Percentiles rank a stretch among this genome's conserved stretches.
These are phyloP conservation scores for Leishmania aethiopica DNA, from an alignment of 208 protist genomes.

Conservation along the genomic window DNA sequence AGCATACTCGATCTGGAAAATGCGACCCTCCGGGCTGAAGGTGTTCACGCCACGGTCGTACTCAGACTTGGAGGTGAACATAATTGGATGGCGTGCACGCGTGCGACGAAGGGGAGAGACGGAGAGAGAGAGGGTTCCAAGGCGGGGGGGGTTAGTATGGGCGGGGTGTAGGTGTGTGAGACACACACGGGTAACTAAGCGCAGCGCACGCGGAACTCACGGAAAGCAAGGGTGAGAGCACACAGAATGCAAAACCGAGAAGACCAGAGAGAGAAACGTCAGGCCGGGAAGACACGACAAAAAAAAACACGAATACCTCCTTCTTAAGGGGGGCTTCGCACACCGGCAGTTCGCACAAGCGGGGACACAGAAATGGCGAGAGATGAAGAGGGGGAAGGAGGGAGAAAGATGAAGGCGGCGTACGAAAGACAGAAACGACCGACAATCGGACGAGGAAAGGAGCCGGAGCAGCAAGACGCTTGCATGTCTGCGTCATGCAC, in stretches of 20 bases:
- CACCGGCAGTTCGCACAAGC: not conserved
- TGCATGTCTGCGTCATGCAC: conserved; percentile 5
- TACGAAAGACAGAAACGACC: not conserved
- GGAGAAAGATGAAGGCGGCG: not conserved
- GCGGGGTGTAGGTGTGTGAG: not conserved
- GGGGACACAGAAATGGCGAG: not conserved
- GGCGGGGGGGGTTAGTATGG: not conserved
- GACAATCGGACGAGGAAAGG: not conserved
- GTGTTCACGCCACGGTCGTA: conserved; percentile 99
- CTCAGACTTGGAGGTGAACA: conserved; percentile 95
- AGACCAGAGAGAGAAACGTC: not conserved
- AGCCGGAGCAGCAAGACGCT: not conserved
- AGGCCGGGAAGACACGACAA: not conserved
- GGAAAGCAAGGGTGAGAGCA: not conserved
- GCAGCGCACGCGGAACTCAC: not conserved
- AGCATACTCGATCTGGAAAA: conserved; percentile 98
- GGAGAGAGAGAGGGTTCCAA: not conserved
- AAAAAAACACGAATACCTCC: not conserved
- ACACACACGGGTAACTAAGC: not conserved
- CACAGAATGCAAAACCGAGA: not conserved
- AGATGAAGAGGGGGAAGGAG: not conserved
- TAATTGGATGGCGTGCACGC: conserved; percentile 22
- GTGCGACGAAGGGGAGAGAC: not conserved
- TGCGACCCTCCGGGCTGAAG: conserved; percentile 99
- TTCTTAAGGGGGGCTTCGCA: not conserved